phyloP scores from a whole-genome alignment of 2,329 filamentous ascomycete genomes.

The Diaporthe sp. region DNA sequence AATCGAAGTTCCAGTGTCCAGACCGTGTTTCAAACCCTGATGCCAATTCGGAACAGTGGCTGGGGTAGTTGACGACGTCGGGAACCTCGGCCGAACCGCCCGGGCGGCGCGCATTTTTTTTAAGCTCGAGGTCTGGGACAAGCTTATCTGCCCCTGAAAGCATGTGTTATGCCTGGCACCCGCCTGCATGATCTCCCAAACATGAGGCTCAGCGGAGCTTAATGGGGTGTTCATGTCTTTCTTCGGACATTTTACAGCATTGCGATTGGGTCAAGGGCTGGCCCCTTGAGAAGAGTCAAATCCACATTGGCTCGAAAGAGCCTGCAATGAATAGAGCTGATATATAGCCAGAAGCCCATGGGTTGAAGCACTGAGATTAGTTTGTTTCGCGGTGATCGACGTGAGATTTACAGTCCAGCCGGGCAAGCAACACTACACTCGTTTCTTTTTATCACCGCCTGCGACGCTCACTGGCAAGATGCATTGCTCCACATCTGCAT shows the following conservation, averaged over 20 bases:
- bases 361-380: not conserved
- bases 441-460: not conserved
- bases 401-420: constrained; percentile 10
- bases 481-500: not conserved
- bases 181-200: not conserved
- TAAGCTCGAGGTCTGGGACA: constrained; percentile 8
- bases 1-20: not conserved
- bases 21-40: not conserved
- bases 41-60: not conserved
- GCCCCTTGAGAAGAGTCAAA: not conserved
- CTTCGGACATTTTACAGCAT: not conserved
- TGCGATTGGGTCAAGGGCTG: not conserved
- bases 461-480: not conserved
- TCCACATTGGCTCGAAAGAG: not conserved
- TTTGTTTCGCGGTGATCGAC: constrained; percentile 13
- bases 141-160: not conserved
- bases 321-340: too few species aligned
- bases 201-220: constrained; percentile 6
- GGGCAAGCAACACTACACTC: not conserved
- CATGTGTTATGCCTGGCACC: not conserved
- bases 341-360: constrained; percentile 2
- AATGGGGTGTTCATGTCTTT: not conserved
- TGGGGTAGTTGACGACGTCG: not conserved
- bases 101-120: not conserved
- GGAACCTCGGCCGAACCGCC: not conserved